Conservation (phyloP, 371 early-diverging fungal species). For the Mortierella sp. region DNA sequence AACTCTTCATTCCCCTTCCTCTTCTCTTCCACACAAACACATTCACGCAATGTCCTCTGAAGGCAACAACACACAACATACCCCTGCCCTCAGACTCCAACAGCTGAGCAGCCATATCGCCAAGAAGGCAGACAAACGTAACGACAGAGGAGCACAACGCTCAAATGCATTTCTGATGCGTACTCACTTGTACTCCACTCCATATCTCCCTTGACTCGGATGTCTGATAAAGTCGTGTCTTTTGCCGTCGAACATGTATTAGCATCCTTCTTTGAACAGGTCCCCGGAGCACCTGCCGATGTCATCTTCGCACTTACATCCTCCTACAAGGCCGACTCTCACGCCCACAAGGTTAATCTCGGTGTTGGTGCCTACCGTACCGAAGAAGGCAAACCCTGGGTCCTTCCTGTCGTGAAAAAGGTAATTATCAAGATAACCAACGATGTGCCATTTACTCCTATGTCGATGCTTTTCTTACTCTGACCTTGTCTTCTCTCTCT, state of each 20-base stretch:
- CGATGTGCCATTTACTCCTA: neutral
- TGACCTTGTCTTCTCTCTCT: neutral
- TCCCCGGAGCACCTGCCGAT: constrained; percentile 90
- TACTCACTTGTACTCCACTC: too few species aligned
- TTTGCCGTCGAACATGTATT: neutral
- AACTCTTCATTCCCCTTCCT: neutral
- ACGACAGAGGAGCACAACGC: neutral
- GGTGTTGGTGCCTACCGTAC: constrained; percentile 98
- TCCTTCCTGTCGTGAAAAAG: constrained; percentile 94
- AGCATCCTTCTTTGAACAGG: constrained; percentile 73
- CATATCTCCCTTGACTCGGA: neutral
- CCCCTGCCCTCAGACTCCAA: constrained; percentile 40
- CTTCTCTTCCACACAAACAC: neutral
- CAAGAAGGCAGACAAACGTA: constrained; percentile 24
- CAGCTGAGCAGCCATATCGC: constrained; percentile 44
- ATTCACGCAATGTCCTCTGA: constrained; percentile 24
- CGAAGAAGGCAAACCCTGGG: constrained; percentile 94
- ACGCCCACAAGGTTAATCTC: constrained; percentile 91
- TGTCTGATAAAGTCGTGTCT: neutral
- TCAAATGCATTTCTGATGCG: neutral
- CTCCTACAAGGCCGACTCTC: constrained; percentile 84
- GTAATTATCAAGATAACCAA: constrained; percentile 56
- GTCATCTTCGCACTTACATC: constrained; percentile 92
- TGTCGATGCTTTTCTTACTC: too few species aligned
- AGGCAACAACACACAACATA: constrained; percentile 1